Base-by-base conservation (phyloP, 768 basidiomycete species). In the Lentinula boryana region DNA sequence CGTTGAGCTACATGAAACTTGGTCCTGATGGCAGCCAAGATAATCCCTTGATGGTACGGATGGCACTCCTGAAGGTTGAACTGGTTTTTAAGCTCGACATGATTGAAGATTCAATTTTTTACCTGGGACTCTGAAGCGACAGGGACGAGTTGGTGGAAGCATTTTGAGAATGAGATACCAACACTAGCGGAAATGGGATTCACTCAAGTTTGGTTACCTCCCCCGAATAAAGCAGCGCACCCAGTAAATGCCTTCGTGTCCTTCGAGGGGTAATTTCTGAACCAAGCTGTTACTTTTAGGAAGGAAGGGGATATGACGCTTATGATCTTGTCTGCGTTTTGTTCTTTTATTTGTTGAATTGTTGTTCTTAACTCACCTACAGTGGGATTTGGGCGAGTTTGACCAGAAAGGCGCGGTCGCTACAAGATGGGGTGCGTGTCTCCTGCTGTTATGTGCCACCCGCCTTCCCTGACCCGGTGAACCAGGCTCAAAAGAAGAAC, bases 371-470 rank as follows among this genome's bases (percentile, higher is more conserved):
- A 31, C 56, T 31, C 41, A 43, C 8, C 13, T 53, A 5, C 56
- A 93, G 91, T 94, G 92, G 91, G 91, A 94, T 69, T 72, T 94
- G 16, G 91, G 91, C 38, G 91, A 93, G 73, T 93, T 93, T 63
- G 64, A 88, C 55, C 91, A 91, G 70, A 91, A 87, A 67, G 89
- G 87, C 15, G 72, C 81, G 15, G 69, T 84, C 35, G 70, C 76
- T 15, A 96, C 95, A 1, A 81, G 93, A 61, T 98, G 94, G 93
- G 95, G 95, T 23, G 87, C 89, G 12, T n/a, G 6, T 27, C 6
- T 56, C 23, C 12, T 43, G 33, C 32, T 23, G 12, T 33, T 16
- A 4, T 8, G 9, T 23, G 18, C 10, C 12, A 15, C 12, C 21
- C 36, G 7, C 4, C 6, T 21, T 33, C 38, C 21, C 16, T 56